Conservation (phyloP, 495 filamentous ascomycete species). For the Trichoderma erinaceum region DNA sequence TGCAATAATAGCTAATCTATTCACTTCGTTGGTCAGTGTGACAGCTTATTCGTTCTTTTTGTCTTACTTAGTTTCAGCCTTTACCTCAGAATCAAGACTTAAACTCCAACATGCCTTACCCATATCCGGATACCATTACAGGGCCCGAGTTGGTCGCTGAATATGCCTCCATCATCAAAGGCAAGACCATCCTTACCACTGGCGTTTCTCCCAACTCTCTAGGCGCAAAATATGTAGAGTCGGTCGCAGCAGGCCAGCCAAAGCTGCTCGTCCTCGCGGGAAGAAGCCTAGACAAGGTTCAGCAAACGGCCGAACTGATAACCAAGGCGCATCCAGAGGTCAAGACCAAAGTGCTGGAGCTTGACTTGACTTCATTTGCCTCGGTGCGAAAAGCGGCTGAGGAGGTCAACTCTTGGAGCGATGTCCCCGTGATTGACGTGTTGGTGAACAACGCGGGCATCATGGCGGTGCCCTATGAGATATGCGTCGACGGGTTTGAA, state of each 20-base stretch:
- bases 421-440: conserved; percentile 24
- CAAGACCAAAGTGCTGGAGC: conserved; percentile 28
- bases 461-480: conserved; percentile 35
- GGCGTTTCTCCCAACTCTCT: conserved; percentile 39
- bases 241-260: conserved; percentile 36
- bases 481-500: conserved; percentile 43
- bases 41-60: not conserved
- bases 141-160: conserved; percentile 20
- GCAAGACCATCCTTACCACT: conserved; percentile 40
- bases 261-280: conserved; percentile 42
- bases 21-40: no score
- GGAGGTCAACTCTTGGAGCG: conserved; percentile 20
- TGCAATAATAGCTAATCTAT: no score
- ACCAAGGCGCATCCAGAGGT: conserved; percentile 20
- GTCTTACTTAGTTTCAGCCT: not conserved
- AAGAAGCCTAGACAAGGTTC: conserved; percentile 34
- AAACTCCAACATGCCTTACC: not conserved
- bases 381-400: conserved; percentile 25
- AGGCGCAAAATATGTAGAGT: conserved; percentile 35
- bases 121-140: conserved; percentile 19
- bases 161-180: conserved; percentile 19
- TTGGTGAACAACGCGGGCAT: conserved; percentile 32
- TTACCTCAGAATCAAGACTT: not conserved
- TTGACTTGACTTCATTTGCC: conserved; percentile 30
- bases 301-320: conserved; percentile 16